Evolutionary conservation across 208 protist genomes (phyloP), one percentile per base, ranked within the genome.

Genomic region (Wallacemonas sp.): DNA sequence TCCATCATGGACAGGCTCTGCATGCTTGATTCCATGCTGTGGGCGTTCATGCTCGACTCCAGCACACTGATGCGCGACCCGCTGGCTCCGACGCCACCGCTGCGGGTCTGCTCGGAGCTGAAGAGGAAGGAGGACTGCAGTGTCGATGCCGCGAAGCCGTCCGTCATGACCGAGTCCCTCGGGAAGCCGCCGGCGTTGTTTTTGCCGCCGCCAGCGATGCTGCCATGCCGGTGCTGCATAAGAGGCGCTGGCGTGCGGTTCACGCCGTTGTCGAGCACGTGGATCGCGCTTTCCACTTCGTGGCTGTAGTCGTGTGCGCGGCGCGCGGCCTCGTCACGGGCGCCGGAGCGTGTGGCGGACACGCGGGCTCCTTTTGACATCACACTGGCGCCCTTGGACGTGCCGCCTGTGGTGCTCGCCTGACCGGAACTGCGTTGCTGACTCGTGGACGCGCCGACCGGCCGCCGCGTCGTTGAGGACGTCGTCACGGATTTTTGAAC

Each of bases 191-290:
- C 38, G 14, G 9, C 36, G 14, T 6, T 41, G 19, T 30, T 46
- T 38, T 48, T 17, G 27, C 14, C 36, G 21, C 61, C 72, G 26
- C 72, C 64, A 19, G 68, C 62, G 0, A 68, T n/a, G 33, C 70
- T 71, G 29, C 65, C 67, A 2, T 74, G 75, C 12, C 68, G 69
- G 8, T 49, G 66, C 58, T 80, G 71, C 56, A 80, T 69, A 41
- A 97, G 79, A n/a, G 81, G 89, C 38, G 85, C 47, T 0, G 92
- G 92, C 0, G 92, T 95, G 36, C 92, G 84, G 68, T 95, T 90
- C 6, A 94, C 83, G 24, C 88, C 88, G 24, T 86, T 85, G 72
- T 94, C 90, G 24, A 94, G 78, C 17, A 96, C 87, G 47, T 92
- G 90, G 46, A 96, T 79, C 17, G 75, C 67, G 0, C 73, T 23